Evolutionary conservation across 305 asterid genomes (phyloP), one percentile per base, ranked within the genome.

Genomic region (Solanum hybrid): DNA sequence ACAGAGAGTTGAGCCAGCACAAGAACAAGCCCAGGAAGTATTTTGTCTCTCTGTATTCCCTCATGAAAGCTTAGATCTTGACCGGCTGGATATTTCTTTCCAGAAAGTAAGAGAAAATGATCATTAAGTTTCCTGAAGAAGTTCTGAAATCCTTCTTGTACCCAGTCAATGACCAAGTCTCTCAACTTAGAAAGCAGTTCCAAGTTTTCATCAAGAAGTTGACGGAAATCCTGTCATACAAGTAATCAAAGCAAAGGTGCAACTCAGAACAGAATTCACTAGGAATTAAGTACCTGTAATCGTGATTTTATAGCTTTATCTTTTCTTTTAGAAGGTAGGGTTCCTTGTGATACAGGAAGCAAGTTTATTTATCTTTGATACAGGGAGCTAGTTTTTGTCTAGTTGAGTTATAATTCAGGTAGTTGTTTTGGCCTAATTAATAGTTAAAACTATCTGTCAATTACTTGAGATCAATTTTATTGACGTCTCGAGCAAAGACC

Each of bases 81-180:
- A 90, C 93, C 91, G 46, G 93, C 93, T 79, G 94, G 57, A 90
- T 90, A 89, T 90, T 91, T 94, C 95, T 95, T 96, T 90, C 99
- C 98, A 6, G 95, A 96, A 79, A 96, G 95, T 91, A 94, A 76
- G 93, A 92, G 94, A 93, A 97, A 97, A 89, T 94, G 93, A 79
- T 90, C 92, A 87, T 94, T 90, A 88, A 97, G 98, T 91, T 94
- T 95, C 91, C 90, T 88, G 93, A 97, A 96, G 93, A 97, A 96
- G 92, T 95, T 94, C 93, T 95, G 99, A 95, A 96, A 96, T 83
- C 99, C 99, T 94, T 96, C 97, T 92, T 93, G 98, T 89, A 97
- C 96, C 98, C 98, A 95, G 91, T 93, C 95, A 85, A 94, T 82
- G 71, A 92, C 94, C 71, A 88, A 91, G 88, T 93, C 97, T 94